Evolutionary conservation across 495 filamentous ascomycete species (phyloP).

Genomic region (Annulohypoxylon stygium): DNA sequence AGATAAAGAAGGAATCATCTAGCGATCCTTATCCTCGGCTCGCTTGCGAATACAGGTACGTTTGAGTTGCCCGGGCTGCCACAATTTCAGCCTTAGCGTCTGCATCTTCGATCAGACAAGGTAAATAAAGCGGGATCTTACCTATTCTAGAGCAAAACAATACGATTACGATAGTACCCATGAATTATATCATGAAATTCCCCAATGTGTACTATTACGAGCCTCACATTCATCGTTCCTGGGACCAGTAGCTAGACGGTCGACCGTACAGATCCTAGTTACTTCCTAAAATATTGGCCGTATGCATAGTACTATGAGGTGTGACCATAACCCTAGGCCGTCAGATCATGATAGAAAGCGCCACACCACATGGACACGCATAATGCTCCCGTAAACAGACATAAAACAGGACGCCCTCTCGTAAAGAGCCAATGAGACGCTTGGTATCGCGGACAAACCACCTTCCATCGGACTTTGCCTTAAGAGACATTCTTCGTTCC

Average conservation of each 20-base stretch:
- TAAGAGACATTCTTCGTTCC: slow-evolving; percentile 24
- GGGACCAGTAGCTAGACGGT: slow-evolving; percentile 10
- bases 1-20: slow-evolving; percentile 6
- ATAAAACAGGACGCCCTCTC: slow-evolving; percentile 37
- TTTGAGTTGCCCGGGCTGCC: slow-evolving; percentile 4
- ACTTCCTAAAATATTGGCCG: slow-evolving; percentile 23
- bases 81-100: slow-evolving; percentile 6
- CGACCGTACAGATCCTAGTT: slow-evolving; percentile 3
- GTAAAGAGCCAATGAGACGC: slow-evolving; percentile 26
- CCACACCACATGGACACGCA: slow-evolving; percentile 32
- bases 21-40: slow-evolving; percentile 12
- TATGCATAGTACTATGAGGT: slow-evolving; percentile 26
- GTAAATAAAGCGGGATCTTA: slow-evolving; percentile 14
- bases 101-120: slow-evolving; percentile 17
- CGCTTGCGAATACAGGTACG: background rate
- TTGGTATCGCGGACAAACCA: slow-evolving; percentile 8
- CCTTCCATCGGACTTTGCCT: slow-evolving; percentile 17
- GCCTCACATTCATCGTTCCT: slow-evolving; percentile 29
- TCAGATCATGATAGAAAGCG: slow-evolving; percentile 43
- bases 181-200: slow-evolving; percentile 39
- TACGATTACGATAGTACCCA: slow-evolving; percentile 26
- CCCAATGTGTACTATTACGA: slow-evolving; percentile 25
- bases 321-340: slow-evolving; percentile 31
- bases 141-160: slow-evolving; percentile 14
- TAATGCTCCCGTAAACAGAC: slow-evolving; percentile 44